Percentiles rank a stretch among this genome's conserved stretches.
These are phyloP conservation scores for Amylostereum chailletii DNA, from an alignment of 1,284 basidiomycete species.

Conservation along the genomic window DNA sequence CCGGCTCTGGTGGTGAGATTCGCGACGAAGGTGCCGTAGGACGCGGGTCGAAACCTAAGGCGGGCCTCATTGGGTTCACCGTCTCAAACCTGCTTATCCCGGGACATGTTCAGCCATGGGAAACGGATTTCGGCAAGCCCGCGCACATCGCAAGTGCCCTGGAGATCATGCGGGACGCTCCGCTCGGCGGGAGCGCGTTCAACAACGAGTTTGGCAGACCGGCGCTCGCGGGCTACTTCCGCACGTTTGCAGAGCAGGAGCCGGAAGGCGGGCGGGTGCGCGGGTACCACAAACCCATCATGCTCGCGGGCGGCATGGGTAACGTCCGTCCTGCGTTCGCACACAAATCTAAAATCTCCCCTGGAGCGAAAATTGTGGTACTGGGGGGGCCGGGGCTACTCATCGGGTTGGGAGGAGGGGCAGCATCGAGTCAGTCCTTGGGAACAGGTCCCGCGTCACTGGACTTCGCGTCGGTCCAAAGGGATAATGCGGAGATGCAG, in stretches of 20 bases:
- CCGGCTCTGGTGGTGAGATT: constrained; percentile 97
- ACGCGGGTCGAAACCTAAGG: constrained; percentile 93
- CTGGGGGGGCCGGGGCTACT: constrained; percentile 96
- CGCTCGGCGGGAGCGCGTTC: constrained; percentile 91
- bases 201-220: constrained; percentile 99
- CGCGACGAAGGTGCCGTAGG: constrained; percentile 97
- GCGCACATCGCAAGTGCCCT: constrained; percentile 87
- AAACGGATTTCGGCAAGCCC: constrained; percentile 85
- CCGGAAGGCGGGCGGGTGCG: constrained; percentile 59
- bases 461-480: constrained; percentile 96
- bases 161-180: constrained; percentile 97
- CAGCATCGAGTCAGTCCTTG: constrained; percentile 88
- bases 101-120: constrained; percentile 85
- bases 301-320: constrained; percentile 96
- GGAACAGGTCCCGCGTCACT: constrained; percentile 85
- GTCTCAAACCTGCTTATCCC: constrained; percentile 93
- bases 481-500: constrained; percentile 99
- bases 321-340: constrained; percentile 83
- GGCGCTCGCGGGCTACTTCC: constrained; percentile 78
- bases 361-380: constrained; percentile 84
- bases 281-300: constrained; percentile 99
- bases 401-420: constrained; percentile 95
- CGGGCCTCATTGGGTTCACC: constrained; percentile 89
- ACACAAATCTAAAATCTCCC: constrained; percentile 64
- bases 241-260: constrained; percentile 79